Base-by-base conservation (phyloP, 2,329 filamentous ascomycete species). In the Xylaria sp. region DNA sequence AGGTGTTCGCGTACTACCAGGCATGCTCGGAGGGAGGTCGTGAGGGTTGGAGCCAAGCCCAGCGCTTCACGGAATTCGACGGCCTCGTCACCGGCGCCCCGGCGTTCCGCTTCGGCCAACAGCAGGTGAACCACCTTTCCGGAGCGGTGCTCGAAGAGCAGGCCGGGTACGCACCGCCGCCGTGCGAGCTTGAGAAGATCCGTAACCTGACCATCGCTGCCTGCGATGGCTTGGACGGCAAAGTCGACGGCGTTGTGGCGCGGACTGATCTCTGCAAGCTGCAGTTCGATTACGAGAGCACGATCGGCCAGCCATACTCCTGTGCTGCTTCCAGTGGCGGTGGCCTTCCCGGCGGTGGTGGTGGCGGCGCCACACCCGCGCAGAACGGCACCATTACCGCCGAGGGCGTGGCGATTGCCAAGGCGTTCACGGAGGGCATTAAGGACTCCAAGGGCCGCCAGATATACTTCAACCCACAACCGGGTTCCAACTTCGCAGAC, bases 151-250 rank as follows among this genome's bases (percentile, higher is more conserved):
- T 81, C 45, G 77, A 82, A 69, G 64, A 75, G 54, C 76, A 72
- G 0, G 62, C 76, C 14, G 73, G 71, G 53, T 82, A 82, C 68
- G 79, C 73, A 58, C 80, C 77, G 12, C 76, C 73, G 17, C 75
- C 77, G 12, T 82, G 80, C 67, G 80, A 80, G 58, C 71, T 83
- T 8, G 71, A 78, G 37, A 79, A 78, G 63, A 77, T 86, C 47
- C 77, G 83, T 19, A 86, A 85, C 68, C 75, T 77, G 40, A 87
- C 84, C 4, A 85, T 87, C 49, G 74, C 75, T 1, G 79, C 79
- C 37, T 88, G 85, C 53, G 84, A 87, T 64, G 74, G 78, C 7
- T 75, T 87, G 5, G 85, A 87, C 58, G 84, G 85, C 5, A 77
- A 77, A 46, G 78, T 76, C 0, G 84, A 87, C 58, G 83, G 84